A percentile compares a stretch with the other conserved stretches of the same genome.
Evolutionary conservation across 1,139 yeast genomes (phyloP).

Genomic region (Petasospora rhodanensis): DNA sequence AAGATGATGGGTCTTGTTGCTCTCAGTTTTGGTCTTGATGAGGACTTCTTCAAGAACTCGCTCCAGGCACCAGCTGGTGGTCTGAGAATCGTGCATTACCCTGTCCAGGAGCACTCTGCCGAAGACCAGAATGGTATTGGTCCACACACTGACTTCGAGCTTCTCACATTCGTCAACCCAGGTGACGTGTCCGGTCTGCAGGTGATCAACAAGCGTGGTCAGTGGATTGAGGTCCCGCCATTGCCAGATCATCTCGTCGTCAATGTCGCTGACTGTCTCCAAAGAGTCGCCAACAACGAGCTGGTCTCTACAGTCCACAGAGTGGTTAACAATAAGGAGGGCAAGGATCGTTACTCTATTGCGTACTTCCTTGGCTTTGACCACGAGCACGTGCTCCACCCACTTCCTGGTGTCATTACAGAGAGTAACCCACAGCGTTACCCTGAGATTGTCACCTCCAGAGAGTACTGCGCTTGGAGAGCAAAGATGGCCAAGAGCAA

Average conservation of each 20-base stretch:
- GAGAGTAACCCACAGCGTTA: constrained; percentile 19
- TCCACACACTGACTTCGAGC: constrained; percentile 37
- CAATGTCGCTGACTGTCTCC: constrained; percentile 32
- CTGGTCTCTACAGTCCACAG: constrained; percentile 32
- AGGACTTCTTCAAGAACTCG: constrained; percentile 25
- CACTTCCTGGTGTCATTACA: constrained; percentile 21
- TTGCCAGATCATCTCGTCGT: constrained; percentile 29
- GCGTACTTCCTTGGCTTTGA: constrained; percentile 30
- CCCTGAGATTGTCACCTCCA: constrained; percentile 10
- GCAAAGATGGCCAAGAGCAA: constrained; percentile 10
- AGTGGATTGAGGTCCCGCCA: constrained; percentile 31
- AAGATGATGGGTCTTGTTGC: constrained; percentile 28
- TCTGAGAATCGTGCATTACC: constrained; percentile 32
- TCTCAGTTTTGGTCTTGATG: constrained; percentile 28
- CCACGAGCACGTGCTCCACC: constrained; percentile 24
- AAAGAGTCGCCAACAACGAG: constrained; percentile 31
- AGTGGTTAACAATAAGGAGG: constrained; percentile 27
- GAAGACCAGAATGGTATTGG: constrained; percentile 31
- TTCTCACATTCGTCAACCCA: constrained; percentile 31
- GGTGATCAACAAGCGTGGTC: constrained; percentile 28
- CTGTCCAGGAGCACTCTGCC: constrained; percentile 25
- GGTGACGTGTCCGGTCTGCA: constrained; percentile 31
- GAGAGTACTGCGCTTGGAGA: constrained; percentile 9
- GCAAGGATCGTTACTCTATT: constrained; percentile 27
- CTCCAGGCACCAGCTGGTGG: constrained; percentile 25